Evolutionary conservation across 23 red algal genomes (phyloP), one percentile per base, ranked within the genome.

Genomic region (Chondrus crispus): DNA sequence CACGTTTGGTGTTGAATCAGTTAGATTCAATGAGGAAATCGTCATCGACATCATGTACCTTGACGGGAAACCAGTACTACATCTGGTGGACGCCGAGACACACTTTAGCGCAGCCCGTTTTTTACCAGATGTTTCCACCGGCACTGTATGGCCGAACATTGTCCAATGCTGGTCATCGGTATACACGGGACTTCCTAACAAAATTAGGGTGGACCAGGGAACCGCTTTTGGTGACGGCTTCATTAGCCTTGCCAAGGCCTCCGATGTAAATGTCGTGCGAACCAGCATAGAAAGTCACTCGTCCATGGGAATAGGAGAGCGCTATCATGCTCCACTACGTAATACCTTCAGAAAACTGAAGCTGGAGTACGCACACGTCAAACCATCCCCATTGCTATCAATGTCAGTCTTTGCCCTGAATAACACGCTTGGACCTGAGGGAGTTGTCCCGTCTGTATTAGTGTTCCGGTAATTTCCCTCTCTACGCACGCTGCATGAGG

Each of bases 241-340:
- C 19, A 29, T 29, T 36, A 18, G 16, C 19, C n/a, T 30, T 13
- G 66, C 32, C 14, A 72, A 36, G n/a, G 66, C n/a, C 28, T n/a
- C 28, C 12, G 13, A 36, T 13, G 32, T 72, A 13, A 29, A 72
- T 30, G 32, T 18, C 14, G 66, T n/a, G 12, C 32, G 66, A 13
- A 29, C 66, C 13, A 29, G 32, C 13, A 72, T 72, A 20, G 14
- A 37, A 73, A 18, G 29, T 26, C 16, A 29, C 32, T 72, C 66
- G 12, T 29, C n/a, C 32, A 29, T 88, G 63, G 54, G 45, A 29
- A 42, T 55, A 14, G 68, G 71, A 10, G 84, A 88, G 45, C 16
- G 84, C 10, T 88, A 88, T 36, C 84, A 88, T 40, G 6, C 84
- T 1, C 84, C 66, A n/a, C 68, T 88, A 28, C 63, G 84, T 13